Evolutionary conservation across 768 basidiomycete genomes (phyloP), one percentile per base, ranked within the genome.

Genomic region (Suillus tomentosus): DNA sequence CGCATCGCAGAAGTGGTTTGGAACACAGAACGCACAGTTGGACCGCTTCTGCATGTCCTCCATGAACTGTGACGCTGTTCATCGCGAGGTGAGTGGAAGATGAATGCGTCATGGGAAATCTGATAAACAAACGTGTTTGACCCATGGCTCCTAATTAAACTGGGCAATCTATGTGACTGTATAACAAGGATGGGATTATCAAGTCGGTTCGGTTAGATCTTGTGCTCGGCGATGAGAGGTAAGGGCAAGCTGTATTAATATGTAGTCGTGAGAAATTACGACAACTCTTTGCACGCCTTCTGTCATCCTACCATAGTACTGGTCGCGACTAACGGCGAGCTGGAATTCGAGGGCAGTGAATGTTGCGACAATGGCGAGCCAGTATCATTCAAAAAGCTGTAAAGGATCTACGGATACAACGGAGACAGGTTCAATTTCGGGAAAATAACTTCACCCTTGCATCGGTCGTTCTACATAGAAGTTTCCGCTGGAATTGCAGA

Each of bases 21-120:
- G 43, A 19, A 45, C 7, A 55, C 36, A 13, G 37, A 48, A 87
- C 94, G 73, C 71, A 99, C 97, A 99, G 78, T 99, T 99, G 75
- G 97, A 95, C 72, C 88, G 89, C 85, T 85, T 91, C 82, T 96
- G 90, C 91, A 99, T 95, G 79, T 98, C 95, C 83, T 94, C 92
- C 89, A 98, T 94, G 69, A 98, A 95, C 79, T 95, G 93, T 61
- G 95, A 96, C 68, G 84, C 93, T 94, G 71, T 66, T 39, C 59
- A 57, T 61, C 54, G 57, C 31, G 36, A 27, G 9, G 55, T 66
- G 56, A 73, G 68, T 47, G 14, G 43, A 19, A 36, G 15, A n/a
- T 40, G 13, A 11, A 40, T 8, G 14, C 19, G 27, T 45, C 17
- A 53, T 31, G 34, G 15, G 50, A 51, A 37, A 15, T 15, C 40